A percentile compares a stretch with the other conserved stretches of the same genome.
Evolutionary conservation across 148 eudicot species (phyloP).

Genomic region (Linanthus parryae): DNA sequence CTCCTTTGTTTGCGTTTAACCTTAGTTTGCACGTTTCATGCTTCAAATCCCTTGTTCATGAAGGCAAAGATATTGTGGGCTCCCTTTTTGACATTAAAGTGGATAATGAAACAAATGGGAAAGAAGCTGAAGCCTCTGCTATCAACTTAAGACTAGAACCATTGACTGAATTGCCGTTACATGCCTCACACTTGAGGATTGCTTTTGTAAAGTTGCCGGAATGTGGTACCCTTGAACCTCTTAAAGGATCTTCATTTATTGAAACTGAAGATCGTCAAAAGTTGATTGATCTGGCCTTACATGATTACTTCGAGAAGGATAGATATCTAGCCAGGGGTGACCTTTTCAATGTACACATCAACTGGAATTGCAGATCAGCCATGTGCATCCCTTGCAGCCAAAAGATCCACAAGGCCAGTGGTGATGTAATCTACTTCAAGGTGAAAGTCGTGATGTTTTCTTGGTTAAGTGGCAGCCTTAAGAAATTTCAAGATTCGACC

Average conservation of each 20-base stretch:
- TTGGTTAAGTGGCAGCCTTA: too few species aligned
- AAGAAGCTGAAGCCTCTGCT: constrained; percentile 21
- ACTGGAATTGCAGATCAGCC: constrained; percentile 81
- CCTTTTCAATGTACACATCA: constrained; percentile 60
- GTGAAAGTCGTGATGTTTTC: too few species aligned
- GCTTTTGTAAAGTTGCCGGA: constrained; percentile 90
- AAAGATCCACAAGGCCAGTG: constrained; percentile 29
- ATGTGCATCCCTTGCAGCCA: constrained; percentile 67
- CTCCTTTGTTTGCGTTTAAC: constrained; percentile 81
- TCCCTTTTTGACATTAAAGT: constrained; percentile 50
- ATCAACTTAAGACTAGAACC: constrained; percentile 56
- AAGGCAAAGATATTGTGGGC: constrained; percentile 57
- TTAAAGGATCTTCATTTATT: constrained; percentile 57
- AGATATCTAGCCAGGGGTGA: constrained; percentile 83
- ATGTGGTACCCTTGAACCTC: constrained; percentile 75
- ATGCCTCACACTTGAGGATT: constrained; percentile 83
- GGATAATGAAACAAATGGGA: constrained; percentile 23
- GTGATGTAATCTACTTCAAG: constrained; percentile 71
- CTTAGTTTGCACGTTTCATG: constrained; percentile 69
- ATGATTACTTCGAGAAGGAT: constrained; percentile 63
- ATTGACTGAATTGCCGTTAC: constrained; percentile 54
- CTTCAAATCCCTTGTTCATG: constrained; percentile 58
- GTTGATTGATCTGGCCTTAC: constrained; percentile 78
- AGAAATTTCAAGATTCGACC: too few species aligned
- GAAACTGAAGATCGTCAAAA: constrained; percentile 83